A percentile compares a stretch with the other conserved stretches of the same genome.
Evolutionary conservation across 2,329 filamentous ascomycete species (phyloP).

Genomic region (Sporothrix variecibatus): DNA sequence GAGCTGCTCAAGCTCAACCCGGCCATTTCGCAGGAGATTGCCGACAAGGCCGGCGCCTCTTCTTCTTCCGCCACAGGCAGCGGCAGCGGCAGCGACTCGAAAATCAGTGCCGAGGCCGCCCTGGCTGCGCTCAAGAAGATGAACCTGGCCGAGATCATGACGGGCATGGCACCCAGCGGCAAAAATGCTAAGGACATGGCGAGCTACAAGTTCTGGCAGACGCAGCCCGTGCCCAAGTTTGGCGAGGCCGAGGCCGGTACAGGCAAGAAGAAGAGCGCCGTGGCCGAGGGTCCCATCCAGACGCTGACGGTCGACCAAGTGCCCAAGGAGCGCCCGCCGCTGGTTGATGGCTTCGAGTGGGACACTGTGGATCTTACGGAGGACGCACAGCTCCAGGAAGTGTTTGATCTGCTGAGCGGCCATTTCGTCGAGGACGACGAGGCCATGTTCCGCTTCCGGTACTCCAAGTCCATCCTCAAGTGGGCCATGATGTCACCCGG

Average conservation of each 20-base stretch:
- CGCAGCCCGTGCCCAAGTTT: slow-evolving; percentile 90
- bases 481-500: slow-evolving; percentile 95
- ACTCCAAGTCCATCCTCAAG: slow-evolving; percentile 82
- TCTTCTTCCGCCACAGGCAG: background rate
- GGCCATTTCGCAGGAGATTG: slow-evolving; percentile 64
- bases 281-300: slow-evolving; percentile 76
- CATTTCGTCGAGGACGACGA: slow-evolving; percentile 98
- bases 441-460: slow-evolving; percentile 97
- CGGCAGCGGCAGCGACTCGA: slow-evolving; percentile 24
- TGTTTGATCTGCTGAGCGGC: slow-evolving; percentile 86
- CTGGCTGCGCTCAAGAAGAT: slow-evolving; percentile 61
- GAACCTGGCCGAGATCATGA: slow-evolving; percentile 71
- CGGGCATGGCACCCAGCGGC: slow-evolving; percentile 71
- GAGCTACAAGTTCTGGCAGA: slow-evolving; percentile 98
- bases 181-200: slow-evolving; percentile 97
- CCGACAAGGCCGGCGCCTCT: slow-evolving; percentile 20
- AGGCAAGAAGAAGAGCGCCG: slow-evolving; percentile 50
- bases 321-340: slow-evolving; percentile 70
- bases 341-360: slow-evolving; percentile 91
- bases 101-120: slow-evolving; percentile 43
- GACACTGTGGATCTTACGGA: slow-evolving; percentile 82
- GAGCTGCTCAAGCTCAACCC: slow-evolving; percentile 73
- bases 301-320: slow-evolving; percentile 77
- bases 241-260: slow-evolving; percentile 47
- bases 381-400: slow-evolving; percentile 78